A percentile compares a stretch with the other conserved stretches of the same genome.
Evolutionary conservation across 2,329 filamentous ascomycete species (phyloP).

Genomic region (Triangularia setosa): DNA sequence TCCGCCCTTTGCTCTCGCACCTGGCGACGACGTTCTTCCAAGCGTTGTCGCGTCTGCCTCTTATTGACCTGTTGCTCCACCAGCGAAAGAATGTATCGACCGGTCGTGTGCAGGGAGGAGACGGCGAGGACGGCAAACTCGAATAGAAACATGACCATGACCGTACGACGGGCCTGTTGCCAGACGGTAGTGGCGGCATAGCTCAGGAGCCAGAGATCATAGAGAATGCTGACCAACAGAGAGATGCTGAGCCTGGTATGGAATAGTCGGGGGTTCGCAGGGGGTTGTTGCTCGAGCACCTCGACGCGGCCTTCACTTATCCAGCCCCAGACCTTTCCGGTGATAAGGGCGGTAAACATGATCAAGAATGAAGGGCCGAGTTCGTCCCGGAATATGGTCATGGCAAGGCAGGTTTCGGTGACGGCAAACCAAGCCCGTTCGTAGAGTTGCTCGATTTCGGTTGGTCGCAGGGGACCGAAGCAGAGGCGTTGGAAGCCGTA

Average conservation of each 20-base stretch:
- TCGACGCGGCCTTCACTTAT: conserved; percentile 94
- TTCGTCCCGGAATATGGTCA: conserved; percentile 97
- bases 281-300: conserved; percentile 90
- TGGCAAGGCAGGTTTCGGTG: conserved; percentile 92
- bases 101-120: conserved; percentile 72
- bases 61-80: conserved; percentile 72
- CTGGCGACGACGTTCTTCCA: conserved; percentile 65
- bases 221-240: conserved; percentile 71
- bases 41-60: conserved; percentile 66
- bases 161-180: conserved; percentile 83
- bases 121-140: conserved; percentile 88
- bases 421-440: conserved; percentile 98
- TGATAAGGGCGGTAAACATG: conserved; percentile 91
- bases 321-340: conserved; percentile 98
- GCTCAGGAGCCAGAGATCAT: conserved; percentile 73
- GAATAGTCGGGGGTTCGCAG: conserved; percentile 81
- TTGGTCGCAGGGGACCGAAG: conserved; percentile 83
- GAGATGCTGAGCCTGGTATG: conserved; percentile 78
- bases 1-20: conserved; percentile 56
- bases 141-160: conserved; percentile 99
- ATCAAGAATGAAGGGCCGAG: conserved; percentile 91
- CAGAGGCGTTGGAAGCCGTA: conserved; percentile 86
- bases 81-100: conserved; percentile 75
- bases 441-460: conserved; percentile 95
- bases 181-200: conserved; percentile 83